Conservation (phyloP, 2,329 filamentous ascomycete species). For the Magnaporthiopsis poae region DNA sequence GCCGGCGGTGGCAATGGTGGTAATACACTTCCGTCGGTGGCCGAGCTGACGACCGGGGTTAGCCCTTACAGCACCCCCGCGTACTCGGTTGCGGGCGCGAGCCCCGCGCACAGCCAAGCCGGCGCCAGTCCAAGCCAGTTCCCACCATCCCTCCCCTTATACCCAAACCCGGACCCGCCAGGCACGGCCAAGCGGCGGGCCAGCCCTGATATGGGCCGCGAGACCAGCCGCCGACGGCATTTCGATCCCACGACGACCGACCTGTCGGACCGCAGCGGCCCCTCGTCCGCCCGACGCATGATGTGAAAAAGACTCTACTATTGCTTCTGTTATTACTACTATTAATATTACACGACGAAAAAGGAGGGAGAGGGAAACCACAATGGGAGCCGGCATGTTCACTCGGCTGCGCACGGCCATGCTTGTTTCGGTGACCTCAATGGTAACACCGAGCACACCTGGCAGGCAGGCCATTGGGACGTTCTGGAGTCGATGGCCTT, state of each 20-base stretch:
- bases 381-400: neutral
- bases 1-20: conserved; percentile 25
- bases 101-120: conserved; percentile 28
- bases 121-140: conserved; percentile 32
- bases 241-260: conserved; percentile 16
- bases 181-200: conserved; percentile 40
- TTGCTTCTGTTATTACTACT: neutral
- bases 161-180: conserved; percentile 29
- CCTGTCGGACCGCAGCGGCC: neutral
- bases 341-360: neutral
- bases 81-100: conserved; percentile 34
- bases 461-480: neutral
- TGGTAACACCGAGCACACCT: neutral
- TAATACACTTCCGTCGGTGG: conserved; percentile 48
- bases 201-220: conserved; percentile 36
- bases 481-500: neutral
- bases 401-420: neutral
- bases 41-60: conserved; percentile 54
- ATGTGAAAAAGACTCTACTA: neutral
- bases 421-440: neutral
- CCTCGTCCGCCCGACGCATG: conserved; percentile 1
- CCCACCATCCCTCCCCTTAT: conserved; percentile 24
- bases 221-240: conserved; percentile 37
- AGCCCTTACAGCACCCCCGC: conserved; percentile 51
- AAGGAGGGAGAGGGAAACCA: neutral